Percentiles rank a stretch among this genome's conserved stretches.
phyloP scores from a whole-genome alignment of 2,329 filamentous ascomycete genomes.

The Leptosphaerulina australis region DNA sequence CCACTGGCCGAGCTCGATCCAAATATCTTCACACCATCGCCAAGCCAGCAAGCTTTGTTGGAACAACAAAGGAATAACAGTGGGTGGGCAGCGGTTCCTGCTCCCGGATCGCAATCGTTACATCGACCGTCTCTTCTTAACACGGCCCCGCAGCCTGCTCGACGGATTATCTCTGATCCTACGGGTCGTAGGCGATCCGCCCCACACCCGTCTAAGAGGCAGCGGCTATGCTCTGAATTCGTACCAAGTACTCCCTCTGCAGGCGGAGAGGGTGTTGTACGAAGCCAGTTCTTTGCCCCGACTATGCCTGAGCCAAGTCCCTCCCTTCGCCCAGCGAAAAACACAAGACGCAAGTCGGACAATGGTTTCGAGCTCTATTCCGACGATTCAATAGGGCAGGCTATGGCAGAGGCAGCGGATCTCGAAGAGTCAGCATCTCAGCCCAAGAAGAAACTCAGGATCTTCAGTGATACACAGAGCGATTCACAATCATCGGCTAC shows the following conservation, averaged over 20 bases:
- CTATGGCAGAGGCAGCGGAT: constrained; percentile 47
- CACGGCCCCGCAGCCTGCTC: constrained; percentile 51
- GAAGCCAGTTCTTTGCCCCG: constrained; percentile 54
- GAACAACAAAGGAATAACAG: constrained; percentile 57
- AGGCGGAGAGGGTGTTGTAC: constrained; percentile 39
- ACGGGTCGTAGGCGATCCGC: constrained; percentile 50
- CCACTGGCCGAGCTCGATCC: constrained; percentile 71
- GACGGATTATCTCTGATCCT: constrained; percentile 48
- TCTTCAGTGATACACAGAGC: constrained; percentile 39
- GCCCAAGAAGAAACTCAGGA: constrained; percentile 41
- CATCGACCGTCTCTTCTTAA: constrained; percentile 33
- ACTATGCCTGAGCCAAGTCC: constrained; percentile 49
- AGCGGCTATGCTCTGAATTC: constrained; percentile 53
- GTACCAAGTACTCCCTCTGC: constrained; percentile 36
- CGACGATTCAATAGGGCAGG: constrained; percentile 56
- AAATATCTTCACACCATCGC: constrained; percentile 70
- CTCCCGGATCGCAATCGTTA: constrained; percentile 49
- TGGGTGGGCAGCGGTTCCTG: constrained; percentile 62
- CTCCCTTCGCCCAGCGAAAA: constrained; percentile 46
- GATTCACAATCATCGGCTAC: constrained; percentile 39
- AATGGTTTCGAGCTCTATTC: constrained; percentile 56
- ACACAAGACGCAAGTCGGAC: constrained; percentile 36
- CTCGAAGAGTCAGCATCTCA: constrained; percentile 38
- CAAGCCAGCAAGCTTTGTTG: constrained; percentile 66
- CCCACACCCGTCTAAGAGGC: constrained; percentile 52